Conservation (phyloP, 495 filamentous ascomycete genomes). For the Penicillium bialowiezense region DNA sequence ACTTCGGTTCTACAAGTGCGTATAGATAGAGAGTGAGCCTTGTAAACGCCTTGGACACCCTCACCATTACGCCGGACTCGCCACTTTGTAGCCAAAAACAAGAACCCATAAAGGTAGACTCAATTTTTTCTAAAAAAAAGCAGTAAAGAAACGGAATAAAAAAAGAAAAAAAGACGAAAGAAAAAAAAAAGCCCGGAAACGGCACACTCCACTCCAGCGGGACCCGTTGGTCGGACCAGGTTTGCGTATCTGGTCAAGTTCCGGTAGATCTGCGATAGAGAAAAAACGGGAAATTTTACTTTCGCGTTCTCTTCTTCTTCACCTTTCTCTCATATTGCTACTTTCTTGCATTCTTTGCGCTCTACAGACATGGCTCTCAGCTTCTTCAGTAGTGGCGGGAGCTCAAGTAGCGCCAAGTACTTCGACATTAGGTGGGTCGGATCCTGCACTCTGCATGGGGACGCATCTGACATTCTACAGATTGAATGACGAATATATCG, state of each 20-base stretch:
- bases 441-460: not conserved
- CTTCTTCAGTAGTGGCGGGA: constrained; percentile 47
- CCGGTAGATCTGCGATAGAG: constrained; percentile 26
- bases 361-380: constrained; percentile 45
- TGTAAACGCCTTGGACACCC: no score
- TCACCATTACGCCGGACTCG: no score
- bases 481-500: constrained; percentile 73
- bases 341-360: constrained; percentile 14
- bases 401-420: constrained; percentile 50
- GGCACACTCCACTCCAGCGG: constrained; percentile 26
- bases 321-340: constrained; percentile 1
- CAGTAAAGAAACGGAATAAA: not conserved
- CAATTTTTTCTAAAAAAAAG: no score
- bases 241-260: constrained; percentile 23
- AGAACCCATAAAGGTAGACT: no score
- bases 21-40: no score
- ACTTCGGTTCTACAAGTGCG: no score
- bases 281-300: constrained; percentile 15
- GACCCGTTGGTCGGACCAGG: constrained; percentile 30
- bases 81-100: no score
- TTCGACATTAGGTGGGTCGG: constrained; percentile 55
- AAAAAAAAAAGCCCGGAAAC: constrained; percentile 17
- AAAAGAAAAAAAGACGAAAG: not conserved
- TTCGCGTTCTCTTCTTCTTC: constrained; percentile 14
- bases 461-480: constrained; percentile 39